Conservation (phyloP, 2,329 filamentous ascomycete species). For the Bipolaris zeicola region DNA sequence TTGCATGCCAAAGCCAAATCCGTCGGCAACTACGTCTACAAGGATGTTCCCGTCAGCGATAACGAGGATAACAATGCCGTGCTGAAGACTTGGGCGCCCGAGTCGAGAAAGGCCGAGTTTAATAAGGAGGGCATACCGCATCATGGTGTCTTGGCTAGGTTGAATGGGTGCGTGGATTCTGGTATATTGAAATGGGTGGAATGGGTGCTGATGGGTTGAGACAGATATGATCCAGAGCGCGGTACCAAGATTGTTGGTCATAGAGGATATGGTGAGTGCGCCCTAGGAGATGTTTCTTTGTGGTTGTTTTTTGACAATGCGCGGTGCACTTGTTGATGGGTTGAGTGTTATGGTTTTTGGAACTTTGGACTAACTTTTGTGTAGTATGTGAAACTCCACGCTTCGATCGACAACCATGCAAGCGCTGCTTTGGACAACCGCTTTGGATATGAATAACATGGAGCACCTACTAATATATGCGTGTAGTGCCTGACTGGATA, state of each 20-base stretch:
- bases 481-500: constrained; percentile 75
- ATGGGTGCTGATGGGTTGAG: not conserved
- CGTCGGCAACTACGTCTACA: constrained; percentile 91
- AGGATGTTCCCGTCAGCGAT: constrained; percentile 80
- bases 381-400: not conserved
- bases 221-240: constrained; percentile 80
- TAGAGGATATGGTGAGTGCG: constrained; percentile 68
- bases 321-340: not conserved
- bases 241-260: constrained; percentile 84
- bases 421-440: not conserved
- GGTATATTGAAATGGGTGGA: not conserved
- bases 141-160: constrained; percentile 86
- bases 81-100: constrained; percentile 79
- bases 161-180: constrained; percentile 65
- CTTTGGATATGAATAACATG: not conserved
- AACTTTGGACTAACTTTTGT: not conserved
- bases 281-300: not conserved
- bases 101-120: constrained; percentile 74
- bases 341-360: too few relatives aligned
- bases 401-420: not conserved
- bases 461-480: not conserved
- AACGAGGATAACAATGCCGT: constrained; percentile 88
- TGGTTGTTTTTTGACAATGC: not conserved
- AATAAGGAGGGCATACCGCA: constrained; percentile 84
- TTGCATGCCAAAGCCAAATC: constrained; percentile 80